Percentiles rank a stretch among this genome's conserved stretches.
These are phyloP conservation scores for Aspergillus bridgeri DNA, from an alignment of 495 filamentous ascomycete species.

Conservation along the genomic window DNA sequence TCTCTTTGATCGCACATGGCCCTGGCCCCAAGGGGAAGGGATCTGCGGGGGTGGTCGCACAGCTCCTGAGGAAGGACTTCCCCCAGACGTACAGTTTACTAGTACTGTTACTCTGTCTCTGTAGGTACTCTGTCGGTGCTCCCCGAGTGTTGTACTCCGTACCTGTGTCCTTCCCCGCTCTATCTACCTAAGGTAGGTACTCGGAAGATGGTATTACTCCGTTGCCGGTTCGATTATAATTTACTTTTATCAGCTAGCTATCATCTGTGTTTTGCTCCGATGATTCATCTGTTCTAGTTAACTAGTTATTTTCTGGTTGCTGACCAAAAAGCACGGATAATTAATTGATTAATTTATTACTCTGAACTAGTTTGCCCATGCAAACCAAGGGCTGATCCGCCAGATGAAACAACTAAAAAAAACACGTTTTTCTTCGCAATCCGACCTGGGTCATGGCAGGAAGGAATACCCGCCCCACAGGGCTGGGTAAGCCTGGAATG, in stretches of 20 bases:
- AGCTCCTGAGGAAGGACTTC: neutral
- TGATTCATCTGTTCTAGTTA: too few relatives aligned
- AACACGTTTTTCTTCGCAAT: neutral
- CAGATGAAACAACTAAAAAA: constrained; percentile 8
- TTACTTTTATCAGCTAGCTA: too few relatives aligned
- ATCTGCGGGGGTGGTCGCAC: neutral
- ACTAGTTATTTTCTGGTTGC: neutral
- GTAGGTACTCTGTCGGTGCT: neutral
- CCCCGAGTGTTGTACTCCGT: too few relatives aligned
- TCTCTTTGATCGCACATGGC: neutral
- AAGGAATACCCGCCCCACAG: constrained; percentile 3
- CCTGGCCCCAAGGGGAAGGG: neutral
- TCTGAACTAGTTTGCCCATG: neutral
- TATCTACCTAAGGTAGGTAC: too few relatives aligned
- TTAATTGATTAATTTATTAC: neutral
- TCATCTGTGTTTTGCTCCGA: too few relatives aligned
- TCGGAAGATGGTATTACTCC: too few relatives aligned
- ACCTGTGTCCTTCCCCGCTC: neutral
- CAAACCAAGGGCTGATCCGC: constrained; percentile 2
- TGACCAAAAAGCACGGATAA: neutral
- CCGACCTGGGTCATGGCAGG: neutral
- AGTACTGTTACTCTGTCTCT: neutral
- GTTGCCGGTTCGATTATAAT: too few relatives aligned
- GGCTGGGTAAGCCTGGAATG: constrained; percentile 1
- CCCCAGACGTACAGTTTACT: too few relatives aligned